Conservation (phyloP, 345 rosid species). For the Eucalyptus pauciflora region DNA sequence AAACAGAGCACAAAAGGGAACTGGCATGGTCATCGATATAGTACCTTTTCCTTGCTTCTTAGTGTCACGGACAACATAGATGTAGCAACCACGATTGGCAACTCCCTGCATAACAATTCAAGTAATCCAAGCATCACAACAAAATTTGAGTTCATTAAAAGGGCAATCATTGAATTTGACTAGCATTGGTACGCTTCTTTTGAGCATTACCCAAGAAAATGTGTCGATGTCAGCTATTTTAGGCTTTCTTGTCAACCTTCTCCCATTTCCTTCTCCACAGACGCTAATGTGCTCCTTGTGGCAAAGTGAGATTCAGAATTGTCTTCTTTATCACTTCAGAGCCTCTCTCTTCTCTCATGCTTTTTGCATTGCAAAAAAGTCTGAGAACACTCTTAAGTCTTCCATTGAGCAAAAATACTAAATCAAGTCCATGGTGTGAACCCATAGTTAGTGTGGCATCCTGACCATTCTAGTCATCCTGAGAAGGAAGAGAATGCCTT, state of each 20-base stretch:
- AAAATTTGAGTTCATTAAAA: background rate
- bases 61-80: constrained; percentile 77
- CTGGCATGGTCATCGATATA: background rate
- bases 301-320: constrained; percentile 29
- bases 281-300: too few species aligned
- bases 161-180: background rate
- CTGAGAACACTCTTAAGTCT: background rate
- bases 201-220: background rate
- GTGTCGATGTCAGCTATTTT: background rate
- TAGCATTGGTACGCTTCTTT: background rate
- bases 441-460: constrained; percentile 89
- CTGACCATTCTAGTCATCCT: constrained; percentile 93
- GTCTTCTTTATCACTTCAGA: constrained; percentile 83
- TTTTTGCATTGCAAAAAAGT: constrained; percentile 48
- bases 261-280: too few species aligned
- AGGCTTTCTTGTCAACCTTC: too few species aligned
- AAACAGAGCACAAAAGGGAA: background rate
- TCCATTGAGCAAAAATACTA: background rate
- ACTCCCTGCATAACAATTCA: constrained; percentile 41
- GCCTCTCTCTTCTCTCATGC: constrained; percentile 85
- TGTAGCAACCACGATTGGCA: constrained; percentile 87
- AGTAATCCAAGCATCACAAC: background rate
- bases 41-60: constrained; percentile 82
- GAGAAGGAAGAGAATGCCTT: background rate
- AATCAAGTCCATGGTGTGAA: background rate